phyloP scores from a whole-genome alignment of 148 eudicot species.

The Silene uniflora region DNA sequence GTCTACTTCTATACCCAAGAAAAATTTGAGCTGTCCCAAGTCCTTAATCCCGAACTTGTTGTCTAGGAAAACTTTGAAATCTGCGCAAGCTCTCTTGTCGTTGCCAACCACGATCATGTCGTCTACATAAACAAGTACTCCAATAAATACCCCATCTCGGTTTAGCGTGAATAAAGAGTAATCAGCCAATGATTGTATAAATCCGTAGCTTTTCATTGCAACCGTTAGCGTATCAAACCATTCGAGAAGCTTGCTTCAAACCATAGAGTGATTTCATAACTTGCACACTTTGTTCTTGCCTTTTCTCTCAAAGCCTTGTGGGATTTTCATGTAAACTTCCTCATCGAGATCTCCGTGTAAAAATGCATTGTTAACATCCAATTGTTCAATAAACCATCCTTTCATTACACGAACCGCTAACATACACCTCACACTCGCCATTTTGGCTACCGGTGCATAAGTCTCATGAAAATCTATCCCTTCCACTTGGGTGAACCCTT shows the following conservation, averaged over 20 bases:
- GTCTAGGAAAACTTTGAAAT: not conserved
- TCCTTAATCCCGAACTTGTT: not conserved
- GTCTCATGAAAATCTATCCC: slow-evolving; percentile 1
- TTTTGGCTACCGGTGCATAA: not conserved
- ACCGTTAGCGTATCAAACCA: not conserved
- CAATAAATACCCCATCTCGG: not conserved
- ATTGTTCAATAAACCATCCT: not conserved
- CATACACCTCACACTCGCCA: slow-evolving; percentile 6
- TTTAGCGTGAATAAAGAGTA: not conserved
- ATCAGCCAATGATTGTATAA: slow-evolving; percentile 2
- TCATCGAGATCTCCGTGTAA: not conserved
- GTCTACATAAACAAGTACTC: not conserved
- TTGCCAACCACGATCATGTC: slow-evolving; percentile 1
- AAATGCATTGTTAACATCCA: not conserved
- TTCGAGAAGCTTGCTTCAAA: not conserved
- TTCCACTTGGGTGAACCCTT: not conserved
- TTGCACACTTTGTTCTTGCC: not conserved
- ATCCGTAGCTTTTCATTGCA: not conserved
- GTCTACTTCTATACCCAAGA: slow-evolving; percentile 1
- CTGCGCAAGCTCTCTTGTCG: not conserved
- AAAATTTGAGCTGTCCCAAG: not conserved
- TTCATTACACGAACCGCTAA: not conserved
- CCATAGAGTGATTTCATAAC: not conserved
- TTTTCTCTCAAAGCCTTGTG: slow-evolving; percentile 3
- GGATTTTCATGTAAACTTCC: not conserved